These are phyloP conservation scores for Punica granatum DNA, from an alignment of 345 rosid genomes.

Conservation along the genomic window DNA sequence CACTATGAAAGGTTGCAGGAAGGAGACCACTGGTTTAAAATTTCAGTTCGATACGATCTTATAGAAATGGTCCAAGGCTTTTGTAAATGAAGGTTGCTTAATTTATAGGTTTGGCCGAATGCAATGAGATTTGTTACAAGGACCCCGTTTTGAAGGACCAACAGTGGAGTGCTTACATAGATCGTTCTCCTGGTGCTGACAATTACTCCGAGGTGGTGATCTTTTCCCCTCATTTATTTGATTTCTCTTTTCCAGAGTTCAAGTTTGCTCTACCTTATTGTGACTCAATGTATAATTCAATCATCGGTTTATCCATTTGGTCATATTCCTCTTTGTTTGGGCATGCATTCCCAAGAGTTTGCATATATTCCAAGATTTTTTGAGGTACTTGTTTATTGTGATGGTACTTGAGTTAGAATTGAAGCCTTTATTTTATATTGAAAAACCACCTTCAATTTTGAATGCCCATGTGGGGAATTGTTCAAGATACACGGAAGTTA, in stretches of 20 bases:
- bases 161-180: slow-evolving; percentile 89
- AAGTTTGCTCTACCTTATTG: not conserved
- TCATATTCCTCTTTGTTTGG: not conserved
- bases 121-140: slow-evolving; percentile 87
- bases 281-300: not conserved
- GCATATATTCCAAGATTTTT: not conserved
- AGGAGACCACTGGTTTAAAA: not conserved
- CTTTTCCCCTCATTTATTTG: not conserved
- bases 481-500: not conserved
- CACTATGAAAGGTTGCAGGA: not conserved
- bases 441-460: not conserved
- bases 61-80: not conserved
- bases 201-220: slow-evolving; percentile 59
- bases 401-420: not conserved
- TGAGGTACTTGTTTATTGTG: no score
- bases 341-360: not conserved
- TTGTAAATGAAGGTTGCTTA: slow-evolving; percentile 9
- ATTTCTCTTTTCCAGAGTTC: not conserved
- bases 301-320: not conserved
- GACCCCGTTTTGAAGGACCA: slow-evolving; percentile 90
- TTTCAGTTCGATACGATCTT: not conserved
- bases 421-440: not conserved
- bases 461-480: not conserved
- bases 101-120: slow-evolving; percentile 60
- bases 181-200: slow-evolving; percentile 87